These are phyloP conservation scores for Globisporangium nagaii DNA, from an alignment of 352 stramenopile species.

Conservation along the genomic window DNA sequence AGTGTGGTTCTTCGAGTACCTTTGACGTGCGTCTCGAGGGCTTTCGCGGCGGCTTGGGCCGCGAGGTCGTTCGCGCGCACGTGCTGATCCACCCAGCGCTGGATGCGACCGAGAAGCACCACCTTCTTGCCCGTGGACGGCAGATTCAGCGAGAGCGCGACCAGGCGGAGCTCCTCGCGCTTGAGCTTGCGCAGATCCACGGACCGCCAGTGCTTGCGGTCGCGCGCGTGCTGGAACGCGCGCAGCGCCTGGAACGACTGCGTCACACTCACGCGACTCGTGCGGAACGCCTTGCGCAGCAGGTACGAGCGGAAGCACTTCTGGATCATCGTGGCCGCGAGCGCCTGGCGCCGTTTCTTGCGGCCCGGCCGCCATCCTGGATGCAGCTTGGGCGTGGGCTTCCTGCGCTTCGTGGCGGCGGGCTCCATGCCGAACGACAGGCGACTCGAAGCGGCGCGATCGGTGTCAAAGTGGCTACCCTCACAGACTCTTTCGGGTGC, in stretches of 20 bases:
- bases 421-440: conserved; percentile 4
- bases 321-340: conserved; percentile 71
- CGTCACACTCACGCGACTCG: conserved; percentile 28
- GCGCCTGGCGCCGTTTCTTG: conserved; percentile 30
- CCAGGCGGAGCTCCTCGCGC: conserved; percentile 52
- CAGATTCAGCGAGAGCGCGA: conserved; percentile 60
- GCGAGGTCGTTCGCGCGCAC: conserved; percentile 54
- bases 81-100: conserved; percentile 72
- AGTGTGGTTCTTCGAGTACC: conserved; percentile 13
- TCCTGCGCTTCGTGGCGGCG: conserved; percentile 18
- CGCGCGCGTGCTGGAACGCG: conserved; percentile 45
- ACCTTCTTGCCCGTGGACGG: conserved; percentile 76
- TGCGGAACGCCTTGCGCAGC: conserved; percentile 50
- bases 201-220: conserved; percentile 43
- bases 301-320: conserved; percentile 53
- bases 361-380: conserved; percentile 42
- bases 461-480: too few species aligned
- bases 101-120: conserved; percentile 61
- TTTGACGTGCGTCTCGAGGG: conserved; percentile 50
- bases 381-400: conserved; percentile 41
- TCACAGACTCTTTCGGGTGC: too few species aligned
- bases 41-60: conserved; percentile 41
- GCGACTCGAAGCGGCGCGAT: too few species aligned
- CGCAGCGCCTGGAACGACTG: conserved; percentile 47
- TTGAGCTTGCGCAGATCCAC: conserved; percentile 57